phyloP scores from a whole-genome alignment of 2,329 filamentous ascomycete species.

The Paecilomyces niveus region DNA sequence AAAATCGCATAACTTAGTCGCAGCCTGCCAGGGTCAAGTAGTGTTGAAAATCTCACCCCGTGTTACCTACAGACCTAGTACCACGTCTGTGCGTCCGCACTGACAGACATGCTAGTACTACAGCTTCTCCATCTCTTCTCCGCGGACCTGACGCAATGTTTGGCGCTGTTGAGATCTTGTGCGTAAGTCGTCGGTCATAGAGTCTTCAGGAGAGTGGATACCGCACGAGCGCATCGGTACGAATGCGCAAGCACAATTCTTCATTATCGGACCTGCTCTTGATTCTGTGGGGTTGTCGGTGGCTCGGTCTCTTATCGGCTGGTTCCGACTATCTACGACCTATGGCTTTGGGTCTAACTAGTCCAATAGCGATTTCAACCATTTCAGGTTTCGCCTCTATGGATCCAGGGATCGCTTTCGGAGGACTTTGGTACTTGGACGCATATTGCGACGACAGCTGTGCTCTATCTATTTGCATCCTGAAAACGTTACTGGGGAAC shows the following conservation, averaged over 20 bases:
- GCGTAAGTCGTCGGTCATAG: not conserved
- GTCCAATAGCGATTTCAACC: not conserved
- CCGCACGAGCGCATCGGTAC: not conserved
- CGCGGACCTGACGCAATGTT: not conserved
- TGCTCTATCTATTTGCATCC: not conserved
- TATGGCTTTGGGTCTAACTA: not conserved
- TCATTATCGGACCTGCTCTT: not conserved
- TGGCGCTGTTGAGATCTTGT: not conserved
- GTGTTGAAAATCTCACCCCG: not conserved
- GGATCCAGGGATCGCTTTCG: not conserved
- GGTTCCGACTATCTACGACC: not conserved
- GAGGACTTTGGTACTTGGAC: not conserved
- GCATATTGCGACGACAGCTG: not conserved
- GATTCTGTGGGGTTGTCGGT: not conserved
- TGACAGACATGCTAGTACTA: not conserved
- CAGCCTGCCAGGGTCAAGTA: not conserved
- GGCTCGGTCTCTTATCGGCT: not conserved
- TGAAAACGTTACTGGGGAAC: not conserved
- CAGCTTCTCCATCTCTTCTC: not conserved
- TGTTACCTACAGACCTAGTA: no score
- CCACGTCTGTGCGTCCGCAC: not conserved
- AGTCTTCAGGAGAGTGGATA: not conserved
- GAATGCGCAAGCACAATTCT: not conserved
- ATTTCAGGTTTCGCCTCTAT: not conserved
- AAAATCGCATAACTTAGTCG: not conserved